Conservation (phyloP, 805 yeast genomes). For the Candida andamanensis region DNA sequence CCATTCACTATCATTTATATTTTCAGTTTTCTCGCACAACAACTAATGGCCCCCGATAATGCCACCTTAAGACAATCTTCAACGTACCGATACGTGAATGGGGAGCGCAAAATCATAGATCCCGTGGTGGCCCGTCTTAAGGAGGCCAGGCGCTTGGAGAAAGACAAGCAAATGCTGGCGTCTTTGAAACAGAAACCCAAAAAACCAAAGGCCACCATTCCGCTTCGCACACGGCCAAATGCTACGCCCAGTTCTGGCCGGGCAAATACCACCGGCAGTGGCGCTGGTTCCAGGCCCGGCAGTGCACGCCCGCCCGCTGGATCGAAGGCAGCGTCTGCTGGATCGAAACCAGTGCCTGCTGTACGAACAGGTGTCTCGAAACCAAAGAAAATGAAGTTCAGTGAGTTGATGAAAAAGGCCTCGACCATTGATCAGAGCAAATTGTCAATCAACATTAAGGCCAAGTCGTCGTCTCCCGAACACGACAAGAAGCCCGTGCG, state of each 20-base stretch:
- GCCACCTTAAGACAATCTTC: no score
- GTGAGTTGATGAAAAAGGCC: slow-evolving; percentile 68
- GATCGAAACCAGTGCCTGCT: slow-evolving; percentile 1
- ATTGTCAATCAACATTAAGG: slow-evolving; percentile 32
- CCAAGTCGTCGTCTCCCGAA: slow-evolving; percentile 30
- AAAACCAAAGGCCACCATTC: slow-evolving; percentile 8
- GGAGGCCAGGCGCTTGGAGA: slow-evolving; percentile 58
- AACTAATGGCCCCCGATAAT: no score
- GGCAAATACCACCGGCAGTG: background rate
- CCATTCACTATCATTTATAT: no score
- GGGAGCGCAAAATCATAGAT: slow-evolving; percentile 37
- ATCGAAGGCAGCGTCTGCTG: slow-evolving; percentile 6
- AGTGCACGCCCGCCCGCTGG: background rate
- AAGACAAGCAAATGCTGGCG: slow-evolving; percentile 36
- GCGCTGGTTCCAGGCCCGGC: slow-evolving; percentile 1
- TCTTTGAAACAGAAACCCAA: slow-evolving; percentile 22
- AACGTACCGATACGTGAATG: background rate
- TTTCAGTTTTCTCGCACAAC: no score
- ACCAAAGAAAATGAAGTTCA: slow-evolving; percentile 43
- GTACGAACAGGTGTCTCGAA: no score
- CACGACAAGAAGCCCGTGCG: no score
- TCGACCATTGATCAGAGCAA: slow-evolving; percentile 47
- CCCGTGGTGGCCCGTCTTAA: slow-evolving; percentile 70
- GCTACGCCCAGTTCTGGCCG: background rate
- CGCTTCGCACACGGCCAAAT: slow-evolving; percentile 3